Base-by-base conservation (phyloP, 768 basidiomycete species). In the Rhodotorula graminis region DNA sequence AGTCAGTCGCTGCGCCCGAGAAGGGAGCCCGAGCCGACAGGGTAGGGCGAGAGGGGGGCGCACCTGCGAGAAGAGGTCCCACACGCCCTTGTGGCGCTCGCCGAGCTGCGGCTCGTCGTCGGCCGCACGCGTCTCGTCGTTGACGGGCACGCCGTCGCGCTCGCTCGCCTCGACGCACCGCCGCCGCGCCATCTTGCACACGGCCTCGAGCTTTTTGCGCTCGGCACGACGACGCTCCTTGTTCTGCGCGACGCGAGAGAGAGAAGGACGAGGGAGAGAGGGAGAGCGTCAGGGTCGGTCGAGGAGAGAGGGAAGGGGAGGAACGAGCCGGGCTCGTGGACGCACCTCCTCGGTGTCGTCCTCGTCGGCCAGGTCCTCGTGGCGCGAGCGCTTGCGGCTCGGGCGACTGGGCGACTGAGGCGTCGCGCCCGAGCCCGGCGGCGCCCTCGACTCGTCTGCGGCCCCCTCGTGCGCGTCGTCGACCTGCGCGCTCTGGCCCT, bases 101-200 rank as follows among this genome's bases (percentile, higher is more conserved):
- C 73, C 73, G 4, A 74, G 59, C 10, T 68, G 46, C 18, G 73
- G 69, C 65, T 74, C 73, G 21, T 64, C 61, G 40, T 74, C 73
- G 33, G 58, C 69, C 46, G 47, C 14, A 16, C 37, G 29, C 15
- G 73, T 70, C 50, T 67, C 73, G 12, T 61, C 65, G 53, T 67
- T 58, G 60, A 74, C 31, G 14, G 69, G 50, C 11, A 70, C 29
- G 10, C 40, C 55, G 19, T 67, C 50, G 37, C 37, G 18, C 12
- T 25, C 2, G 29, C 69, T 58, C 65, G 62, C 70, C 25, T 67
- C 63, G 50, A 52, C 62, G 31, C 73, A 74, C 16, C 42, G 47
- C 19, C 66, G 57, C 0, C 69, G 61, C 3, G 63, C 62, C 25
- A 46, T 31, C 58, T 70, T 68, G 66, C 73, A 74, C 27, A 61